A percentile compares a stretch with the other conserved stretches of the same genome.
Evolutionary conservation across 1,284 basidiomycete genomes (phyloP).

Genomic region (Ceratobasidium sp.): DNA sequence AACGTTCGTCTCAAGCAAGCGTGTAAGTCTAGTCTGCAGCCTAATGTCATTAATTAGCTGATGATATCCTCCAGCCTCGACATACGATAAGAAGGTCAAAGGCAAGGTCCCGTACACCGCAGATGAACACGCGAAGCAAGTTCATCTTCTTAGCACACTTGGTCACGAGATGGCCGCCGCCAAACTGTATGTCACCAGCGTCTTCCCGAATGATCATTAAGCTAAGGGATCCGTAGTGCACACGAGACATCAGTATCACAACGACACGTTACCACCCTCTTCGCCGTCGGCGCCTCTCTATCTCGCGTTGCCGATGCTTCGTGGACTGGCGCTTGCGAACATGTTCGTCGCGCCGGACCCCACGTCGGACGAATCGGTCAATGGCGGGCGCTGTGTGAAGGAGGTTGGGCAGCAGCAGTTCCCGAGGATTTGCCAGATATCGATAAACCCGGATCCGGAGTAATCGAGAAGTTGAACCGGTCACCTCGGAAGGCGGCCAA

Average conservation of each 20-base stretch:
- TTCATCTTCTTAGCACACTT: conserved; percentile 75
- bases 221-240: conserved; percentile 10
- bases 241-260: conserved; percentile 74
- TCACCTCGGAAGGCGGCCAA: conserved; percentile 13
- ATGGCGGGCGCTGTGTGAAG: conserved; percentile 79
- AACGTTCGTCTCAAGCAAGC: conserved; percentile 83
- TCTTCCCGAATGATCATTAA: background rate
- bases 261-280: conserved; percentile 70
- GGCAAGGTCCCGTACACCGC: conserved; percentile 74
- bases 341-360: conserved; percentile 72
- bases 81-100: conserved; percentile 83
- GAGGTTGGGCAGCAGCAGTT: conserved; percentile 72
- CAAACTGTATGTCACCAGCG: conserved; percentile 70
- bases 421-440: conserved; percentile 68
- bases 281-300: conserved; percentile 71
- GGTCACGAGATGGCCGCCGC: conserved; percentile 83
- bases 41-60: background rate
- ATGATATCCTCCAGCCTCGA: conserved; percentile 63
- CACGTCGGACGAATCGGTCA: conserved; percentile 76
- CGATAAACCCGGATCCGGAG: conserved; percentile 50
- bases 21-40: conserved; percentile 58
- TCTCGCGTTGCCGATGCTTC: conserved; percentile 80
- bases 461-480: conserved; percentile 21
- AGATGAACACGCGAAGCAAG: conserved; percentile 82
- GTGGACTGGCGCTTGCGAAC: conserved; percentile 79